Percentiles rank a stretch among this genome's conserved stretches.
These are phyloP conservation scores for Elongisporangium prolatum DNA, from an alignment of 352 stramenopile species.

Conservation along the genomic window DNA sequence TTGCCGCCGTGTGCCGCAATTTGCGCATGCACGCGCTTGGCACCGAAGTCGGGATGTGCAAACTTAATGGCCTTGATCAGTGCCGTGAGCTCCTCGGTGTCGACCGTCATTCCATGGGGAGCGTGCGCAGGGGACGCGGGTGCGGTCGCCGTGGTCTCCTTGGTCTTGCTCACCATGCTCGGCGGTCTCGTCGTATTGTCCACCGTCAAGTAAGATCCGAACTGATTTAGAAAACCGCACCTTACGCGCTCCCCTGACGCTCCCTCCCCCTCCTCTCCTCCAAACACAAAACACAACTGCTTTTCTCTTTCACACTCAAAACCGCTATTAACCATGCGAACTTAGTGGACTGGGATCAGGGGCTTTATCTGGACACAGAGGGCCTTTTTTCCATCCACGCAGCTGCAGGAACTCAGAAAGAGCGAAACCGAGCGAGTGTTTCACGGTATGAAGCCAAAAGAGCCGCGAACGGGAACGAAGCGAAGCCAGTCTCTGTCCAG, in stretches of 20 bases:
- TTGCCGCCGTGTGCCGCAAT: constrained; percentile 76
- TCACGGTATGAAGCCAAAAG: neutral
- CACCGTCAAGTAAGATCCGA: constrained; percentile 1
- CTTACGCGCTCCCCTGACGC: neutral
- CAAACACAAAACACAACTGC: neutral
- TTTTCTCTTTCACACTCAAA: neutral
- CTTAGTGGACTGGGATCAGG: neutral
- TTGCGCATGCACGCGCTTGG: constrained; percentile 81
- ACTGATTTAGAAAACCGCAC: constrained; percentile 2
- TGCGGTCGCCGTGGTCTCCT: neutral
- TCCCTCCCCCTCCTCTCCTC: neutral
- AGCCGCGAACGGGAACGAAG: neutral
- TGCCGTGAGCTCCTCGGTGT: constrained; percentile 75
- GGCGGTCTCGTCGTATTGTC: neutral
- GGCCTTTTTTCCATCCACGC: neutral
- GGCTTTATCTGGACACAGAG: neutral
- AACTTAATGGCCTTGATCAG: constrained; percentile 88
- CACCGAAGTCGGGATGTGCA: constrained; percentile 68
- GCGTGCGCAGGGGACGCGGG: constrained; percentile 20
- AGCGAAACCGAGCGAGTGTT: neutral
- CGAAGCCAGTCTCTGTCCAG: neutral
- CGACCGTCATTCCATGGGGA: constrained; percentile 28
- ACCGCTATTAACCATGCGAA: neutral
- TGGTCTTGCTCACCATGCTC: constrained; percentile 7
- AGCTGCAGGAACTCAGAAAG: neutral